Base-by-base conservation (phyloP, 2,329 filamentous ascomycete species). In the Colletotrichum falcatum region DNA sequence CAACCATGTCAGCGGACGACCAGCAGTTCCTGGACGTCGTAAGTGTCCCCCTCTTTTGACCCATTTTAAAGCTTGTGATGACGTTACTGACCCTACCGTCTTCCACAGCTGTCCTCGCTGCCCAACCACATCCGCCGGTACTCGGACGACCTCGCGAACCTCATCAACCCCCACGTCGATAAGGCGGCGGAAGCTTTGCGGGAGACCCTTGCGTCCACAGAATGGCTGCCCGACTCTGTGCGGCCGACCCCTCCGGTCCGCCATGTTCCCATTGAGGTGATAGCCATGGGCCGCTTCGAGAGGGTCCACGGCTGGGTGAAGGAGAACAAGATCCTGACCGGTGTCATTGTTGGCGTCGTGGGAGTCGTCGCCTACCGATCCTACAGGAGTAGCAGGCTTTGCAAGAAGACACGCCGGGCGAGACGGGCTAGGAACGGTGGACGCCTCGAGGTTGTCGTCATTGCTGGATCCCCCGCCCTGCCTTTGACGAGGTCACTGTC, bases 391-490 rank as follows among this genome's bases (percentile, higher is more conserved):
- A 84, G 80, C 65, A 85, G 90, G 66, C 88, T 89, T 70, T 85
- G 87, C 65, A 89, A 88, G 70, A 92, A 90, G 78, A 87, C 87
- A 64, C 89, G 95, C 73, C 89, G 94, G 73, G 96, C 95, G 14
- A 91, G 87, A 81, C 90, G 92, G 65, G 93, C 94, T 3, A 87
- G 88, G 60, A 97, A 94, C 82, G 96, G 96, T 30, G 94, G 93
- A 5, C 88, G 96, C 63, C 90, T 91, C 73, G 96, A 99, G 80
- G 95, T 98, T 6, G 84, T 90, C 78, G 92, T 98, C 35, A 88
- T 98, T 72, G 94, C 94, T 28, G 95, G 95, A n/a, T 94, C 94
- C 26, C 92, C 94, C 2, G 89, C 91, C 60, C 90, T 97, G 76
- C 92, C 95, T 20, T 86, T 98, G 77, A 95, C 94, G 8, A 92